Evolutionary conservation across 768 basidiomycete genomes (phyloP).

Genomic region (Tulasnella sp.): DNA sequence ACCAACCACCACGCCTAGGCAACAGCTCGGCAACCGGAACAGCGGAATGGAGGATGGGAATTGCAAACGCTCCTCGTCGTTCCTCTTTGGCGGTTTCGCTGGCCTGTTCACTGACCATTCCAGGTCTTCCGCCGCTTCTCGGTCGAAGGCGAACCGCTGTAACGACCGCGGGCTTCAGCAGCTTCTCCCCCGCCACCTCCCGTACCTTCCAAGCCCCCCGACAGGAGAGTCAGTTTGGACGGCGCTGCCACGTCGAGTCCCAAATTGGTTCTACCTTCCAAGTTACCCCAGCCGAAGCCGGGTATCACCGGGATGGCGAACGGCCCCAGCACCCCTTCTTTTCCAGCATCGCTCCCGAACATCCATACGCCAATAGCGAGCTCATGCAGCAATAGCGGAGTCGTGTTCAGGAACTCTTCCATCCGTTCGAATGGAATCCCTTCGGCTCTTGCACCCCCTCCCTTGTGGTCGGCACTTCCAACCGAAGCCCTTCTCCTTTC

Average conservation of each 20-base stretch:
- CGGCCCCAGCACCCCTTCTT: neutral
- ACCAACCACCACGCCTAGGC: neutral
- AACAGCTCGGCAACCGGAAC: neutral
- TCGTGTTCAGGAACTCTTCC: slow-evolving; percentile 15
- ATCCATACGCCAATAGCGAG: neutral
- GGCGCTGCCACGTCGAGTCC: neutral
- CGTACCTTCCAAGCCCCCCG: slow-evolving; percentile 3
- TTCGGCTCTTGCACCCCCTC: slow-evolving; percentile 22
- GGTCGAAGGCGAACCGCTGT: too few species aligned
- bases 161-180: neutral
- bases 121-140: neutral
- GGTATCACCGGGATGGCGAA: neutral
- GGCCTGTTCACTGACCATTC: slow-evolving; percentile 41
- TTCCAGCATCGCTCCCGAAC: neutral
- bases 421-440: slow-evolving; percentile 9
- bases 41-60: neutral
- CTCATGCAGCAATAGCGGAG: neutral
- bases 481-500: slow-evolving; percentile 18
- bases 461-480: slow-evolving; percentile 20
- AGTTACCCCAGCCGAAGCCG: neutral
- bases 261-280: slow-evolving; percentile 4
- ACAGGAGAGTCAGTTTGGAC: neutral
- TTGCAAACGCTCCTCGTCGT: slow-evolving; percentile 40
- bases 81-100: slow-evolving; percentile 45
- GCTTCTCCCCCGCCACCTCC: neutral